phyloP scores from a whole-genome alignment of 805 yeast species.

The Candida andamanensis region DNA sequence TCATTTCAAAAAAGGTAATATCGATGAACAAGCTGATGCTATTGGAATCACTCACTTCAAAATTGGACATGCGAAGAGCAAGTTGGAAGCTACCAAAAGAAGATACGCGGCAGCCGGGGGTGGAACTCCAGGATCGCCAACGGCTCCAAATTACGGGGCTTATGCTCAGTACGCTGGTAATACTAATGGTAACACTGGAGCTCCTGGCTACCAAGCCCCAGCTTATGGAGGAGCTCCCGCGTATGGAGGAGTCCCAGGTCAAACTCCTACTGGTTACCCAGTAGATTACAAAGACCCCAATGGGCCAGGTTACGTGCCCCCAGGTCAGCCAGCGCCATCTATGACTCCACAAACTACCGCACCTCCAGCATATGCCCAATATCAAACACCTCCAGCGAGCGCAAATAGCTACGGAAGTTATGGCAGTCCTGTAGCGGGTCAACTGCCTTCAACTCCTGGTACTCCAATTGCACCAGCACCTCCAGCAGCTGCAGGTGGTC shows the following conservation, averaged over 20 bases:
- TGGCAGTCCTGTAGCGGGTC: conserved; percentile 17
- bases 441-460: conserved; percentile 12
- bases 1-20: conserved; percentile 76
- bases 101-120: conserved; percentile 50
- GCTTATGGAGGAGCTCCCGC: conserved; percentile 1
- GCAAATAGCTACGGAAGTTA: conserved; percentile 6
- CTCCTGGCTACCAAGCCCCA: conserved; percentile 4
- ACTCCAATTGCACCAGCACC: conserved; percentile 17
- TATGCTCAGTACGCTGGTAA: no score
- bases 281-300: conserved; percentile 22
- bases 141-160: conserved; percentile 8
- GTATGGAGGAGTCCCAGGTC: conserved; percentile 4
- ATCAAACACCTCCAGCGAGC: conserved; percentile 10
- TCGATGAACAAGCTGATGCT: conserved; percentile 85
- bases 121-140: conserved; percentile 8
- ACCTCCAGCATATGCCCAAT: conserved; percentile 12
- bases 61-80: conserved; percentile 79
- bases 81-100: conserved; percentile 77
- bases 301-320: conserved; percentile 14
- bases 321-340: conserved; percentile 11
- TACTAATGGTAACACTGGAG: no score
- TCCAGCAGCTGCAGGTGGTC: conserved; percentile 29
- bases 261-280: conserved; percentile 14
- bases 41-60: conserved; percentile 89
- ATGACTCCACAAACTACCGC: no score